Evolutionary conservation across 257 asterid species (phyloP).

Genomic region (Primulina tabacum): DNA sequence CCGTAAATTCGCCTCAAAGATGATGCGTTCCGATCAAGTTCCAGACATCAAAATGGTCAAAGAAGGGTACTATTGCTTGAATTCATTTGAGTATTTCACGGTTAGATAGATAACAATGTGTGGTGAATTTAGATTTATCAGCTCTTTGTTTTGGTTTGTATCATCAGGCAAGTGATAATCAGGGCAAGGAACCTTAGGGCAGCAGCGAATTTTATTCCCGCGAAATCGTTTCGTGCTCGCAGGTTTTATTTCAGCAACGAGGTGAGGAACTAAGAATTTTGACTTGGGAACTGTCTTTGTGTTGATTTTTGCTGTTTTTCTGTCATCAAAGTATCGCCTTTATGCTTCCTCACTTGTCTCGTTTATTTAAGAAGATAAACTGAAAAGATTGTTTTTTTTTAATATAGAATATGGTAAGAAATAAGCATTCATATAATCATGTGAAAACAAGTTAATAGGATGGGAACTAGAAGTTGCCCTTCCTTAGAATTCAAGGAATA

Average conservation of each 20-base stretch:
- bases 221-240: constrained; percentile 90
- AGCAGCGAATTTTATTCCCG: constrained; percentile 85
- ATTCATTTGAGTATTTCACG: background rate
- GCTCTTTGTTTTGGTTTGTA: background rate
- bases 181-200: constrained; percentile 98
- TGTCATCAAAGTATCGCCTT: background rate
- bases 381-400: no score
- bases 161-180: constrained; percentile 70
- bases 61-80: constrained; percentile 62
- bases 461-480: background rate
- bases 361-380: background rate
- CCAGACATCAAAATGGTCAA: constrained; percentile 87
- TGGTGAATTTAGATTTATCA: constrained; percentile 10
- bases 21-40: constrained; percentile 77
- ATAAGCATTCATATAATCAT: background rate
- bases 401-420: background rate
- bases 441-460: background rate
- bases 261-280: constrained; percentile 67
- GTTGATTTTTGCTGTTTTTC: background rate
- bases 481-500: background rate
- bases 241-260: constrained; percentile 75
- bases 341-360: background rate
- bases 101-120: background rate
- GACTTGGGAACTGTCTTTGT: background rate
- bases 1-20: constrained; percentile 88